These are phyloP conservation scores for Prunus armeniaca DNA, from an alignment of 306 rosid species.

Conservation along the genomic window DNA sequence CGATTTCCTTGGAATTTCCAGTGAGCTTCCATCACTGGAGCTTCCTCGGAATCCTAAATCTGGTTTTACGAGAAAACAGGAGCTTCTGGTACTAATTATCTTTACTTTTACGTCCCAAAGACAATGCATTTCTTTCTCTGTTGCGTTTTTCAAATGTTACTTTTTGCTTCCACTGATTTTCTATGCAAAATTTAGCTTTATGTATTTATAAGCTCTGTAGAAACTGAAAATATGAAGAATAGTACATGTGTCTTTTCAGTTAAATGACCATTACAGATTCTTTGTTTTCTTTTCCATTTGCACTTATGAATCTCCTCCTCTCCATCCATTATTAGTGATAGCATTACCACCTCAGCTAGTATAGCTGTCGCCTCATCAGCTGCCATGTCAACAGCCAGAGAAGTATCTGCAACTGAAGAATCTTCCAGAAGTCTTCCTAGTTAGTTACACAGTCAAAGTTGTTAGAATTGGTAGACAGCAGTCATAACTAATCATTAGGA, in stretches of 20 bases:
- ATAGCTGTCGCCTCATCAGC: no score
- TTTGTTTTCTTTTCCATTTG: slow-evolving; percentile 5
- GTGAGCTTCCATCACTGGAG: not conserved
- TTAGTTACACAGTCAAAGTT: no score
- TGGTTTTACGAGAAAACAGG: not conserved
- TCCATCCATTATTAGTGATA: slow-evolving; percentile 15
- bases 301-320: not conserved
- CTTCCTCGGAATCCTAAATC: not conserved
- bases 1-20: not conserved
- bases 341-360: no score
- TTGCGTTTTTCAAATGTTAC: not conserved
- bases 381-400: no score
- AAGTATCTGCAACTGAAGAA: no score
- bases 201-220: not conserved
- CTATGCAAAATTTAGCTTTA: not conserved
- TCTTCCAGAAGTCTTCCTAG: no score
- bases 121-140: not conserved
- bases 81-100: not conserved
- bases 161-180: not conserved
- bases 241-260: not conserved
- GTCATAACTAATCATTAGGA: no score
- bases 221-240: slow-evolving; percentile 5
- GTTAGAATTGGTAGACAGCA: no score
- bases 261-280: not conserved
- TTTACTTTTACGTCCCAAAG: not conserved